phyloP scores from a whole-genome alignment of 768 basidiomycete genomes.

The Chalciporus sphaerocephalus region DNA sequence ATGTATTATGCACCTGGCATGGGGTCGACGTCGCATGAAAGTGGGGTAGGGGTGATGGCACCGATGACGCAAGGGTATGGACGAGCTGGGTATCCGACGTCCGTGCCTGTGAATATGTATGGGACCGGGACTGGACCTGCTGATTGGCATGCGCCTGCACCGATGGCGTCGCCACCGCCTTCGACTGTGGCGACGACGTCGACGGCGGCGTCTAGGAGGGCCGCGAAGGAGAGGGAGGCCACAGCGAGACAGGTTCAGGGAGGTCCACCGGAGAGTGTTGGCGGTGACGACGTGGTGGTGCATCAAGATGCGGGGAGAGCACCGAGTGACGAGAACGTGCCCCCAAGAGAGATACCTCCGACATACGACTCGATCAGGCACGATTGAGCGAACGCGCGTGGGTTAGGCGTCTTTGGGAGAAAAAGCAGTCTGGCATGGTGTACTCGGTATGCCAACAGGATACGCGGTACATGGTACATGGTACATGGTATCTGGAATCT shows the following conservation, averaged over 20 bases:
- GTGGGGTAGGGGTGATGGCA: too few relatives aligned
- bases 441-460: too few relatives aligned
- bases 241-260: constrained; percentile 15
- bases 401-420: not conserved
- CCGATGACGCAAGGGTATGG: too few relatives aligned
- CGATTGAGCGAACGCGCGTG: too few relatives aligned
- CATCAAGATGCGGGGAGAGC: constrained; percentile 28
- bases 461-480: too few relatives aligned
- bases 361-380: constrained; percentile 27
- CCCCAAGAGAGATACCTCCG: constrained; percentile 27
- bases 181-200: constrained; percentile 14
- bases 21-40: too few relatives aligned
- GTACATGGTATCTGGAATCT: too few relatives aligned
- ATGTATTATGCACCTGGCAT: too few relatives aligned
- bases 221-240: constrained; percentile 25
- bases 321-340: constrained; percentile 11
- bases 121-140: constrained; percentile 10
- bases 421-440: too few relatives aligned
- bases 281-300: constrained; percentile 24
- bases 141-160: constrained; percentile 21
- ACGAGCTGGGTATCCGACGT: too few relatives aligned
- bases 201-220: constrained; percentile 11
- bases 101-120: constrained; percentile 12
- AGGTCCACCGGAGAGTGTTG: constrained; percentile 11
- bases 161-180: constrained; percentile 19